These are phyloP conservation scores for Betula pendula DNA, from an alignment of 306 rosid species.

Conservation along the genomic window DNA sequence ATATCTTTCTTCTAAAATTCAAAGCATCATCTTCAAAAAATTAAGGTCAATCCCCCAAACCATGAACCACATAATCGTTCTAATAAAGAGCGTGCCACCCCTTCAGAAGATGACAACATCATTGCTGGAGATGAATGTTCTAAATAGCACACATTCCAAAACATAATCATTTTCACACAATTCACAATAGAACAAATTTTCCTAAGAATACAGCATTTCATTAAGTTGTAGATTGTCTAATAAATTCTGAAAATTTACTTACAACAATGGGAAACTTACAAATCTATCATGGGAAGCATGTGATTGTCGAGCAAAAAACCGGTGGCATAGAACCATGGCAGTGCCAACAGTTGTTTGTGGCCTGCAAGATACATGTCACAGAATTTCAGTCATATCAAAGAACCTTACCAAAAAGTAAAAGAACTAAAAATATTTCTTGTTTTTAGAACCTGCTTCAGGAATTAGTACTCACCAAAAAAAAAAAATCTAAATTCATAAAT, in stretches of 20 bases:
- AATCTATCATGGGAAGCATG: conserved; percentile 98
- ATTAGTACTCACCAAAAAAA: background rate
- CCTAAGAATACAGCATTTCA: background rate
- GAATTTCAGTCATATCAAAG: conserved; percentile 18
- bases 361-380: conserved; percentile 50
- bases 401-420: background rate
- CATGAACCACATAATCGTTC: background rate
- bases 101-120: background rate
- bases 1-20: background rate
- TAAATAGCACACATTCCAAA: background rate
- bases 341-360: conserved; percentile 94
- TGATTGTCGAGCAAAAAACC: conserved; percentile 83
- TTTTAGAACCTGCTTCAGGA: background rate
- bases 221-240: background rate
- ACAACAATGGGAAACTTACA: conserved; percentile 54
- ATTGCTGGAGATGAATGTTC: background rate
- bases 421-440: background rate
- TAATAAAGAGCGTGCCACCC: background rate
- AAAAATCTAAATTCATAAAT: background rate
- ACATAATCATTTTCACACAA: background rate
- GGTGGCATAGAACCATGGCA: conserved; percentile 98
- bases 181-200: background rate
- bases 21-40: background rate
- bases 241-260: conserved; percentile 11
- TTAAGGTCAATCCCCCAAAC: background rate